phyloP scores from a whole-genome alignment of 1,284 basidiomycete species.

The Tylopilus sp. region DNA sequence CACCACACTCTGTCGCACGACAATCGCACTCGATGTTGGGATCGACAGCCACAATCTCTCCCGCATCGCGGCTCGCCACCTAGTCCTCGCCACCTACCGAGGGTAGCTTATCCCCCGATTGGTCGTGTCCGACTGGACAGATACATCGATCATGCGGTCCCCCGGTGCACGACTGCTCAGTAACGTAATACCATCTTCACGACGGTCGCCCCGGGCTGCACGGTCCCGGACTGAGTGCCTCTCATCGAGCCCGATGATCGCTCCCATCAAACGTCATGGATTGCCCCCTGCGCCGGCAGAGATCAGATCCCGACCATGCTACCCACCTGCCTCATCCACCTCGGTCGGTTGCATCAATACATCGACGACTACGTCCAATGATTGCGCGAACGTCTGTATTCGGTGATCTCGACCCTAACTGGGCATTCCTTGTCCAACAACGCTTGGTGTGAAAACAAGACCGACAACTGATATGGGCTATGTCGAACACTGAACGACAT shows the following conservation, averaged over 20 bases:
- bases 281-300: slow-evolving; percentile 59
- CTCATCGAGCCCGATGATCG: slow-evolving; percentile 79
- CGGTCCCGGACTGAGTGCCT: slow-evolving; percentile 69
- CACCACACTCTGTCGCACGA: slow-evolving; percentile 57
- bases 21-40: slow-evolving; percentile 67
- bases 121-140: slow-evolving; percentile 61
- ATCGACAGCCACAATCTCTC: slow-evolving; percentile 72
- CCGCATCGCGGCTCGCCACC: slow-evolving; percentile 34
- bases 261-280: slow-evolving; percentile 69
- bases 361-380: slow-evolving; percentile 73
- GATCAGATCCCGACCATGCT: not conserved
- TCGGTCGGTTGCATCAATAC: slow-evolving; percentile 84
- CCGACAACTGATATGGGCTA: slow-evolving; percentile 67
- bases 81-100: slow-evolving; percentile 18
- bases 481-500: slow-evolving; percentile 65
- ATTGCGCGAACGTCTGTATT: slow-evolving; percentile 73
- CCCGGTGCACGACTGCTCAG: slow-evolving; percentile 69
- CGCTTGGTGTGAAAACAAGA: slow-evolving; percentile 65
- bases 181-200: slow-evolving; percentile 69
- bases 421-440: slow-evolving; percentile 84
- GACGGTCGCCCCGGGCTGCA: slow-evolving; percentile 66
- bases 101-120: slow-evolving; percentile 33
- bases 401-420: slow-evolving; percentile 69
- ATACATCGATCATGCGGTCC: slow-evolving; percentile 79
- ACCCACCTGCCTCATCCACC: slow-evolving; percentile 77